phyloP scores from a whole-genome alignment of 768 basidiomycete genomes.

The Boletus speciosus region DNA sequence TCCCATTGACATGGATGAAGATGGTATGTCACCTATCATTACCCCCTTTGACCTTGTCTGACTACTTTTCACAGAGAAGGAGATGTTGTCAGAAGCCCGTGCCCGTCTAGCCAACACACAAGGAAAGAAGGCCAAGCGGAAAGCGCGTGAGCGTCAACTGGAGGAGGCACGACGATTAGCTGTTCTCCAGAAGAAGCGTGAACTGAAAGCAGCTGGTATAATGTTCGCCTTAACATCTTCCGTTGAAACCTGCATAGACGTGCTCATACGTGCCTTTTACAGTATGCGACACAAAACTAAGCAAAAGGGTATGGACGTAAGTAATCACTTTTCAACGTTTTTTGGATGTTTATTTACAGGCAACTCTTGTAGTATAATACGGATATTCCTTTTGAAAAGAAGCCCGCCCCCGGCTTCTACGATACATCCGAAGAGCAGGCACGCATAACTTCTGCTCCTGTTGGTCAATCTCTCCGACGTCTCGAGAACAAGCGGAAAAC shows the following conservation, averaged over 20 bases:
- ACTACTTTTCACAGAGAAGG: constrained; percentile 68
- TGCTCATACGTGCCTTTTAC: constrained; percentile 1
- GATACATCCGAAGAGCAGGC: constrained; percentile 94
- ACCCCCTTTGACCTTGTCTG: not conserved
- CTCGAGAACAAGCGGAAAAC: constrained; percentile 94
- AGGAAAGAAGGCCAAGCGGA: constrained; percentile 99
- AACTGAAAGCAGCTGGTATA: constrained; percentile 96
- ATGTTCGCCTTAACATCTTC: constrained; percentile 52
- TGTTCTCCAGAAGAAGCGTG: constrained; percentile 95
- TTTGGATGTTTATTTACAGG: not conserved
- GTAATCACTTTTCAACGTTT: constrained; percentile 24
- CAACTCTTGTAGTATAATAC: constrained; percentile 74
- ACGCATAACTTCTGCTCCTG: constrained; percentile 78
- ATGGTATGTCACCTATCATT: constrained; percentile 52
- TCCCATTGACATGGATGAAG: constrained; percentile 99
- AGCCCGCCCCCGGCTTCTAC: constrained; percentile 92
- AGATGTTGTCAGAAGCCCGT: constrained; percentile 98
- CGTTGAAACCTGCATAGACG: not conserved
- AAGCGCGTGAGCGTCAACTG: constrained; percentile 93
- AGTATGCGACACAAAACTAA: constrained; percentile 94
- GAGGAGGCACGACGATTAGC: constrained; percentile 95
- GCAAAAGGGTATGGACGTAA: constrained; percentile 95
- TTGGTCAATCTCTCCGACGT: constrained; percentile 87
- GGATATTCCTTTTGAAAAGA: constrained; percentile 98
- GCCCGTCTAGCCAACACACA: constrained; percentile 98